These are phyloP conservation scores for Fomitopsis pinicola DNA, from an alignment of 1,284 basidiomycete genomes.

Conservation along the genomic window DNA sequence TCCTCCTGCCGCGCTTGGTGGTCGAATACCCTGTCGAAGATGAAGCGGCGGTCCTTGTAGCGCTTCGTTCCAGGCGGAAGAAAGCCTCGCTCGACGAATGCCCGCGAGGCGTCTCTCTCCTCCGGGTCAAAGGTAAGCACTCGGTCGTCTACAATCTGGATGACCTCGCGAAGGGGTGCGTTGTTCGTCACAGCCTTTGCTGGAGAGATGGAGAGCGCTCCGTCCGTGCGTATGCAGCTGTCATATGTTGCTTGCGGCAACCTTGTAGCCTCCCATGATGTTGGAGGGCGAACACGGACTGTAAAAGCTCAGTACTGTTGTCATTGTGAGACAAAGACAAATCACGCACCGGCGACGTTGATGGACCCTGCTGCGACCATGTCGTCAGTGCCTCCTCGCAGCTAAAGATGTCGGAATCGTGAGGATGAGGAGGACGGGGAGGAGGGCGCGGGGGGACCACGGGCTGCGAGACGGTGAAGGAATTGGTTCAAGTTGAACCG, in stretches of 20 bases:
- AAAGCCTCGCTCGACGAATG: slow-evolving; percentile 79
- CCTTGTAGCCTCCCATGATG: slow-evolving; percentile 75
- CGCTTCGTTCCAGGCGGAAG: slow-evolving; percentile 80
- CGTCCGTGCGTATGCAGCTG: slow-evolving; percentile 74
- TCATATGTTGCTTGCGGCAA: slow-evolving; percentile 72
- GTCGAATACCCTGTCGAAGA: slow-evolving; percentile 91
- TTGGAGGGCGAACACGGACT: slow-evolving; percentile 92
- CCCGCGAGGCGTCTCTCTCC: slow-evolving; percentile 72
- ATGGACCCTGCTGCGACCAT: slow-evolving; percentile 86
- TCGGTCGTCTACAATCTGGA: slow-evolving; percentile 79
- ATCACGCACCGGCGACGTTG: slow-evolving; percentile 69
- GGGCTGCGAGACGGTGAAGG: not conserved
- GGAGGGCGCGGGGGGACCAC: not conserved
- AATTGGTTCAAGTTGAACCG: not conserved
- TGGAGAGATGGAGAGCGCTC: slow-evolving; percentile 64
- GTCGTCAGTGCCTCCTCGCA: not conserved
- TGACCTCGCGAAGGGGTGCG: slow-evolving; percentile 64
- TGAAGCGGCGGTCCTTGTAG: slow-evolving; percentile 92
- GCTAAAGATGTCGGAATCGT: not conserved
- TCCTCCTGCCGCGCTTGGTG: slow-evolving; percentile 77
- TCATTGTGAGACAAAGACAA: slow-evolving; percentile 8
- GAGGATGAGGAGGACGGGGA: not conserved
- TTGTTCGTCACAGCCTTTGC: slow-evolving; percentile 45
- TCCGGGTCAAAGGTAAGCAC: slow-evolving; percentile 95
- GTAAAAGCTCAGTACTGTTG: slow-evolving; percentile 11